phyloP scores from a whole-genome alignment of 2,329 filamentous ascomycete genomes.

The Curvularia sp. region DNA sequence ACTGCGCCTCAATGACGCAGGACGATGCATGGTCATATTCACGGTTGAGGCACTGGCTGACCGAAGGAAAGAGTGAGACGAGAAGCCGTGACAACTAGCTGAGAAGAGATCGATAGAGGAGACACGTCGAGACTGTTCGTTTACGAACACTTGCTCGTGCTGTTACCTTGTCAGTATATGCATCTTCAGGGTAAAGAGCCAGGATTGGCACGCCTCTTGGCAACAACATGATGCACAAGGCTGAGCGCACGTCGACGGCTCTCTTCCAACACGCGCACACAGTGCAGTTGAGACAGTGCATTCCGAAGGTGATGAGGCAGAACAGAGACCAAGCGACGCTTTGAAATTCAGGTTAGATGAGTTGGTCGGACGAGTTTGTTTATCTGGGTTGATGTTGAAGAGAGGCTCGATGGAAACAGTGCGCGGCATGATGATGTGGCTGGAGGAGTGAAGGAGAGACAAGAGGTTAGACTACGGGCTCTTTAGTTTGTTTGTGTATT shows the following conservation, averaged over 20 bases:
- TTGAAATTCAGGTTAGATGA: neutral
- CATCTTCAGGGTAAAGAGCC: too few relatives aligned
- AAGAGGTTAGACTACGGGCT: neutral
- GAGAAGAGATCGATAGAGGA: neutral
- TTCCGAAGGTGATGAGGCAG: too few relatives aligned
- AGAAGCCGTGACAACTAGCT: neutral
- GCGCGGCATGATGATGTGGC: too few relatives aligned
- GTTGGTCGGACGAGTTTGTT: too few relatives aligned
- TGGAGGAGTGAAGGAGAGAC: too few relatives aligned
- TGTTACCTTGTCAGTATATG: neutral
- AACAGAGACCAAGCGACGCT: too few relatives aligned
- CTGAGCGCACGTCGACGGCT: neutral
- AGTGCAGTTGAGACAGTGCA: too few relatives aligned
- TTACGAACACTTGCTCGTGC: neutral
- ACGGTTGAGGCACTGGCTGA: neutral
- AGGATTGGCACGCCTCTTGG: too few relatives aligned
- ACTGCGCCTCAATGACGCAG: neutral
- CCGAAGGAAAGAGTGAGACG: too few relatives aligned
- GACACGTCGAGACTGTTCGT: neutral
- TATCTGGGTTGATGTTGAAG: too few relatives aligned
- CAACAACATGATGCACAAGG: neutral
- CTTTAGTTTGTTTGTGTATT: too few relatives aligned
- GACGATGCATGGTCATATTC: neutral
- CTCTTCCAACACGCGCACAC: neutral
- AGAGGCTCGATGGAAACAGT: too few relatives aligned